Conservation (phyloP, 1,139 yeast species). For the Arxiozyma slooffiae region DNA sequence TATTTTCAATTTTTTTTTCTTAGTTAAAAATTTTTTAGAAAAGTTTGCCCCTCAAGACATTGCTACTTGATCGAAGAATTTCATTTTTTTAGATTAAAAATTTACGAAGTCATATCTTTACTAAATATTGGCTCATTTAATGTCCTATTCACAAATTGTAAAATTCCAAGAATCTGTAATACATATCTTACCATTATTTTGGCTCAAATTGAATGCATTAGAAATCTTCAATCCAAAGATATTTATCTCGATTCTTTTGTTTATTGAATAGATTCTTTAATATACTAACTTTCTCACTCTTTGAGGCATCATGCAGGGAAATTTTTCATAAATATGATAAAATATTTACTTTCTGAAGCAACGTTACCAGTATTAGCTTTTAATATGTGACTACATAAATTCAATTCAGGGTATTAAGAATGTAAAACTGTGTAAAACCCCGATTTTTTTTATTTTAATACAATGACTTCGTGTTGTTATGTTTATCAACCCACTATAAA, state of each 20-base stretch:
- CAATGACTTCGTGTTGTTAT: conserved; percentile 49
- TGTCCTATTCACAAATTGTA: conserved; percentile 51
- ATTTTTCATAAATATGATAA: conserved; percentile 62
- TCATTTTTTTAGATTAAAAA: no score
- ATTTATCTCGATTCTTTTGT: conserved; percentile 24
- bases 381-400: conserved; percentile 32
- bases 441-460: conserved; percentile 31
- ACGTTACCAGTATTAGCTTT: conserved; percentile 69
- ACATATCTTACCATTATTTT: conserved; percentile 41
- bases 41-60: no score
- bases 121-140: no score
- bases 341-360: conserved; percentile 52
- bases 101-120: no score
- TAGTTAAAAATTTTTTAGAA: no score
- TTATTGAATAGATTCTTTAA: conserved; percentile 27
- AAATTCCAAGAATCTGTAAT: conserved; percentile 64
- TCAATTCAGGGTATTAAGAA: conserved; percentile 30
- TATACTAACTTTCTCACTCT: conserved; percentile 31
- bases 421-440: conserved; percentile 38
- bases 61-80: no score
- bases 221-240: conserved; percentile 42
- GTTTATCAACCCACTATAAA: conserved; percentile 63
- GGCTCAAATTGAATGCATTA: conserved; percentile 66
- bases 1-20: no score
- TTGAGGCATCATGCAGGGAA: conserved; percentile 29